Evolutionary conservation across 805 yeast species (phyloP).

Genomic region (Naumovozyma dairenensis): DNA sequence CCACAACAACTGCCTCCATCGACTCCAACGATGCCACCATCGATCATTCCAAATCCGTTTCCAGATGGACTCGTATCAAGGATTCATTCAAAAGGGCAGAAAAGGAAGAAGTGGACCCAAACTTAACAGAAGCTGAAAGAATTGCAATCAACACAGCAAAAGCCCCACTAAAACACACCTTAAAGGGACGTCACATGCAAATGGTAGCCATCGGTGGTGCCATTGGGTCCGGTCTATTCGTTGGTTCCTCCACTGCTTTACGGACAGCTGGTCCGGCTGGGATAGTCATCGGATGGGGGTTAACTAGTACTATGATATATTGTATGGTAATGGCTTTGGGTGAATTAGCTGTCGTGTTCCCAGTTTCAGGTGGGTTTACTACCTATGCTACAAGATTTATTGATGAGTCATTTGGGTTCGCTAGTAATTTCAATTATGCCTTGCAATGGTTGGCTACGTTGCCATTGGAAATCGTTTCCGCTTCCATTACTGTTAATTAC

Average conservation of each 20-base stretch:
- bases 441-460: conserved; percentile 43
- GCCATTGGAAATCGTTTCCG: conserved; percentile 45
- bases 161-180: conserved; percentile 46
- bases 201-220: conserved; percentile 66
- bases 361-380: conserved; percentile 55
- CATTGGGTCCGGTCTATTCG: conserved; percentile 68
- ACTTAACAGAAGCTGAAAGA: conserved; percentile 35
- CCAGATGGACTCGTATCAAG: conserved; percentile 6
- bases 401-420: conserved; percentile 54
- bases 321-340: conserved; percentile 53
- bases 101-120: conserved; percentile 30
- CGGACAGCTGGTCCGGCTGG: conserved; percentile 62
- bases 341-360: conserved; percentile 51
- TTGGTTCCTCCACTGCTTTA: conserved; percentile 58
- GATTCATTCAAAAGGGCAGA: conserved; percentile 9
- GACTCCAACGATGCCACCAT: background rate
- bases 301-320: conserved; percentile 48
- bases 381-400: conserved; percentile 52
- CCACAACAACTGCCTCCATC: background rate
- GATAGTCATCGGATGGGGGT: conserved; percentile 42
- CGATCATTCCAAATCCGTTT: background rate
- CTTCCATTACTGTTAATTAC: conserved; percentile 42
- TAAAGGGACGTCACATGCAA: conserved; percentile 47
- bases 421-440: conserved; percentile 49
- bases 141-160: conserved; percentile 38